Evolutionary conservation across 176 grass and related monocot species (phyloP), one percentile per base, ranked within the genome.

Genomic region (Bonia amplexicaulis): DNA sequence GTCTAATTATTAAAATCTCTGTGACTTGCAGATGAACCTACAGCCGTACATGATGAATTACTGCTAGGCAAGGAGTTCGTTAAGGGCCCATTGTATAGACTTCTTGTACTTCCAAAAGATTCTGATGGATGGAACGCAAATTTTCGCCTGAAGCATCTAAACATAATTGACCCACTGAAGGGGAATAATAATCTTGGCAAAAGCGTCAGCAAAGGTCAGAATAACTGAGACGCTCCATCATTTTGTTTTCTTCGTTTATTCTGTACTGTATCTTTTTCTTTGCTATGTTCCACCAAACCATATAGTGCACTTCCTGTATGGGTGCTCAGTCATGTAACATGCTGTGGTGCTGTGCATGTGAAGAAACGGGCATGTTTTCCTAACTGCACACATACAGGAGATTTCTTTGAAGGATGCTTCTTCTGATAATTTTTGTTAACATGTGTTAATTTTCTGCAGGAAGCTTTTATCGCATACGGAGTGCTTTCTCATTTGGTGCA

Each of bases 131-230:
- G 17, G 0, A 74, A 40, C 42, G 19, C 19, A 58, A 70, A 87
- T 22, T 92, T 95, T 14, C 68, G 23, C 10, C 61, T 11, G 54
- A 98, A 89, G 77, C 40, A 64, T 84, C 63, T 98, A 15, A 98
- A 98, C 76, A 93, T 98, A 85, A 79, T 93, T 27, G 96, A 98
- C 69, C 96, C 96, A 61, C 76, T 98, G 26, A 93, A 86, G 65
- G 70, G 26, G 74, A 69, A 72, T 42, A 98, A 98, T 76, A 98
- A 98, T 75, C 93, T 98, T 12, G 96, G 96, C 12, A 89, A 83
- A 46, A 98, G 93, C 55, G 78, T 98, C 35, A 95, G 80, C 74
- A 88, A 72, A 91, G 90, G 96, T 98, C 35, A 81, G 78, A 76
- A 66, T 59, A 65, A 78, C 37, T 27, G 27, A 10, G 59, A 15